Conservation (phyloP, 208 protist genomes). For the Acanthamoeba lenticulata region DNA sequence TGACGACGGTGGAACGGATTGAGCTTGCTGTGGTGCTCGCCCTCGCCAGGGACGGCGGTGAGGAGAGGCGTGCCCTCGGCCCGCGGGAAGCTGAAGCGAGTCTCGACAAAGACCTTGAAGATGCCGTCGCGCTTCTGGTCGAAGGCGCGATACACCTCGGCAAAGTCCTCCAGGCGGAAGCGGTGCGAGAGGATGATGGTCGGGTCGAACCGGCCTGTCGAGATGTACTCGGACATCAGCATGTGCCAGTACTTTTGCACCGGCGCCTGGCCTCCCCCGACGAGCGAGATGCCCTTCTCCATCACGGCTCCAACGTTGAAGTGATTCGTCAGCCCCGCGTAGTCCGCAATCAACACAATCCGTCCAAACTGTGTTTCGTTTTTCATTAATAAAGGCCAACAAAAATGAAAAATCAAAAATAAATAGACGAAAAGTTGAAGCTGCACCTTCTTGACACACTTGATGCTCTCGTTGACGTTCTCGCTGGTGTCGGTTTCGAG, state of each 20-base stretch:
- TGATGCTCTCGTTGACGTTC: slow-evolving; percentile 8
- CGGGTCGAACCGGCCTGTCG: slow-evolving; percentile 64
- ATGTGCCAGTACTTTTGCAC: slow-evolving; percentile 74
- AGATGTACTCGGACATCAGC: slow-evolving; percentile 51
- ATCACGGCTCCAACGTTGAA: slow-evolving; percentile 78
- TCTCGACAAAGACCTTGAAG: slow-evolving; percentile 12
- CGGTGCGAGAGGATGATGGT: slow-evolving; percentile 69
- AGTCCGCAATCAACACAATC: slow-evolving; percentile 75
- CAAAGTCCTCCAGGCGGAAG: slow-evolving; percentile 21
- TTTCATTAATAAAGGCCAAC: not conserved
- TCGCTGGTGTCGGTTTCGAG: slow-evolving; percentile 76
- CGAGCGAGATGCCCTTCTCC: slow-evolving; percentile 72
- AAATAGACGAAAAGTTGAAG: too few relatives aligned
- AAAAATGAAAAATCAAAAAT: too few relatives aligned
- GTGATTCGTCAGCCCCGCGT: slow-evolving; percentile 73
- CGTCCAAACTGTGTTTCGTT: slow-evolving; percentile 61
- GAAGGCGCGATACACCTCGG: slow-evolving; percentile 72
- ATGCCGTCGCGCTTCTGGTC: slow-evolving; percentile 66
- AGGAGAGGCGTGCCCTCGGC: not conserved
- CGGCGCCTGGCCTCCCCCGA: slow-evolving; percentile 27
- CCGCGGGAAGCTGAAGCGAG: not conserved
- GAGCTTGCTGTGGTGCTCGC: too few relatives aligned
- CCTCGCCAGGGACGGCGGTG: too few relatives aligned
- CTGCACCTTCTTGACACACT: not conserved
- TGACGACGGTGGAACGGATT: too few relatives aligned